These are phyloP conservation scores for Chaetomium sp. DNA, from an alignment of 2,329 filamentous ascomycete genomes.

Conservation along the genomic window DNA sequence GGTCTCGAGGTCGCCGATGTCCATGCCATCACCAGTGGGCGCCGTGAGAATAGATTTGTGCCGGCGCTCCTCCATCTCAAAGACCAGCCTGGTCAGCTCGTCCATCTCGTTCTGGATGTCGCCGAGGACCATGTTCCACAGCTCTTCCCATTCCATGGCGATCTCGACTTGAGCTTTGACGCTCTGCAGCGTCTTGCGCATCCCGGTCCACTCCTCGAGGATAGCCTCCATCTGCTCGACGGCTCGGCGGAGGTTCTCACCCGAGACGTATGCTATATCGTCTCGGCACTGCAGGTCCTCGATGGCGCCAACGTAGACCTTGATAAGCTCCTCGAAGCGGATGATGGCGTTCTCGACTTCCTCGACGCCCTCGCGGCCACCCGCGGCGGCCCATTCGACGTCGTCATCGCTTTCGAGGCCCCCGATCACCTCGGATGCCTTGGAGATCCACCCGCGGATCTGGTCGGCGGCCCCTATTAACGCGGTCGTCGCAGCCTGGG, in stretches of 20 bases:
- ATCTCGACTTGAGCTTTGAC: conserved; percentile 91
- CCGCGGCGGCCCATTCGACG: conserved; percentile 91
- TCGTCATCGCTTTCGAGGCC: conserved; percentile 94
- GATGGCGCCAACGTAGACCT: conserved; percentile 90
- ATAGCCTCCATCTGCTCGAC: conserved; percentile 88
- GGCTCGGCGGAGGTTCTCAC: conserved; percentile 65
- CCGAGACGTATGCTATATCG: conserved; percentile 67
- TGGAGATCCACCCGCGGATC: conserved; percentile 88
- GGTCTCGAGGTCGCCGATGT: conserved; percentile 84
- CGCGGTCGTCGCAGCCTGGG: conserved; percentile 74
- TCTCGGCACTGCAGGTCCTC: conserved; percentile 75
- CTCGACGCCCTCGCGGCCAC: conserved; percentile 72
- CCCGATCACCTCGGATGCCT: conserved; percentile 80
- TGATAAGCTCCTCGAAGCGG: conserved; percentile 82
- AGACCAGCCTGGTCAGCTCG: conserved; percentile 62
- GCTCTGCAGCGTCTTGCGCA: conserved; percentile 67
- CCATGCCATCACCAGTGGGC: conserved; percentile 56
- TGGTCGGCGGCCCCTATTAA: conserved; percentile 84
- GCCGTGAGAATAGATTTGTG: conserved; percentile 68
- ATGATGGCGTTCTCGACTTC: conserved; percentile 68
- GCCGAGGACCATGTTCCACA: conserved; percentile 89
- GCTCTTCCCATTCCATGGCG: conserved; percentile 97
- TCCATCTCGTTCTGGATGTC: conserved; percentile 81
- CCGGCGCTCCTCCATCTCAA: conserved; percentile 95
- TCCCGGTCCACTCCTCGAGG: conserved; percentile 74